Evolutionary conservation across 1,284 basidiomycete genomes (phyloP), one percentile per base, ranked within the genome.

Genomic region (Flammula alnicola): DNA sequence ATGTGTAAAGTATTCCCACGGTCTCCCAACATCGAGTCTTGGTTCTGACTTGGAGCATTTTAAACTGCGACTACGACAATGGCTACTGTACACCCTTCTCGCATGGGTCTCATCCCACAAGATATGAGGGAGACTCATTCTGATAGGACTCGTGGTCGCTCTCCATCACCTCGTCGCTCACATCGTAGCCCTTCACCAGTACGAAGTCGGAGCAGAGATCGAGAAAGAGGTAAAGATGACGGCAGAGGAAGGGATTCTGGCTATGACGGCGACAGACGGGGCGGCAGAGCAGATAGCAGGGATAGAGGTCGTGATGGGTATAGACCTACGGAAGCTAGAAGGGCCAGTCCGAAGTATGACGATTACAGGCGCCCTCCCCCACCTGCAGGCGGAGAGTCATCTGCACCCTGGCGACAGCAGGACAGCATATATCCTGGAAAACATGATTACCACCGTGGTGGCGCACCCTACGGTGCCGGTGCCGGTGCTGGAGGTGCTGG

Each of bases 61-160:
- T n/a, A n/a, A n/a, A 32, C 27, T 30, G n/a, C 45, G 16, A 46
- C 48, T 25, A 40, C 47, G n/a, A 53, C 52, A 39, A 86, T 86
- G 83, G 83, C 83, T 9, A 80, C 78, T 17, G 73, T 86, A 9
- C 83, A 86, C 57, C 84, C 83, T 17, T 85, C 83, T 16, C 76
- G 84, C 32, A 67, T 84, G 68, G 79, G 69, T 17, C 67, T 86
- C 8, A 79, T 85, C 4, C 79, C 81, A 26, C 70, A 69, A 51
- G 68, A 71, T 36, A 59, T 66, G 29, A 55, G 68, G 43, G 64
- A 66, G 30, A 45, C 22, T 4, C 52, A 51, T 44, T 48, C 51
- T n/a, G 55, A 50, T 31, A 39, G 32, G 14, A 45, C 9, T 8
- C 56, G 55, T n/a, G 60, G 59, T 44, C 60, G 63, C n/a, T 68